Base-by-base conservation (phyloP, 2,329 filamentous ascomycete genomes). In the Rosellinia necatrix region DNA sequence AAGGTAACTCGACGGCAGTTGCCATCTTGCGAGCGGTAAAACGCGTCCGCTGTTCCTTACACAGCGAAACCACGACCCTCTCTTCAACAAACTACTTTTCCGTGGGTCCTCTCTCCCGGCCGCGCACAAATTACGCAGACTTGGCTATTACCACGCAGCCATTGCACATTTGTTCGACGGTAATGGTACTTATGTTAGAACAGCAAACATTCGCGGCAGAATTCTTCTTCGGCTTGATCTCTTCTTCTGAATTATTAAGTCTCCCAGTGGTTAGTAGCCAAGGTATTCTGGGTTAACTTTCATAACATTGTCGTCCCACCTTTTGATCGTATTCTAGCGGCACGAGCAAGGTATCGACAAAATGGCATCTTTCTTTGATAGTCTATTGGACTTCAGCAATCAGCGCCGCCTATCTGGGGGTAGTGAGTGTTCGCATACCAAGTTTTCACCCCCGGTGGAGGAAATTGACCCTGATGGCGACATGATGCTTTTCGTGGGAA, bases 401-500 rank as follows among this genome's bases (percentile, higher is more conserved):
- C 17, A 7, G 10, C 50, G 21, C 15, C 21, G 24, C 30, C 50
- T 41, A 10, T 54, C 50, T 3, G 24, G 19, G 9, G 25, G 29
- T 2, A 32, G 34, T n/a, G 13, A 17, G 5, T 61, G 59, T 19
- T 21, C 40, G 9, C 59, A 61, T 34, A 13, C 24, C 15, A 49
- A 38, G 15, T 6, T 43, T 10, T 15, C 43, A 21, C 42, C 49
- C 3, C 12, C 12, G 3, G 4, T 48, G 6, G 34, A 43, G 24
- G 29, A 15, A 25, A 10, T 57, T 17, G 49, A 54, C 17, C 19
- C 43, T 2, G 2, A 41, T 4, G 38, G 48, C 25, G 54, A 60
- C 27, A 51, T 60, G 48, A 24, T 56, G n/a, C 51, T 62, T 10
- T 3, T 60, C 5, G 60, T 62, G 4, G 60, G 58, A 17, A 49